A percentile compares a stretch with the other conserved stretches of the same genome.
Evolutionary conservation across 163 green algal species (phyloP).

Genomic region (Chlorella variabilis): DNA sequence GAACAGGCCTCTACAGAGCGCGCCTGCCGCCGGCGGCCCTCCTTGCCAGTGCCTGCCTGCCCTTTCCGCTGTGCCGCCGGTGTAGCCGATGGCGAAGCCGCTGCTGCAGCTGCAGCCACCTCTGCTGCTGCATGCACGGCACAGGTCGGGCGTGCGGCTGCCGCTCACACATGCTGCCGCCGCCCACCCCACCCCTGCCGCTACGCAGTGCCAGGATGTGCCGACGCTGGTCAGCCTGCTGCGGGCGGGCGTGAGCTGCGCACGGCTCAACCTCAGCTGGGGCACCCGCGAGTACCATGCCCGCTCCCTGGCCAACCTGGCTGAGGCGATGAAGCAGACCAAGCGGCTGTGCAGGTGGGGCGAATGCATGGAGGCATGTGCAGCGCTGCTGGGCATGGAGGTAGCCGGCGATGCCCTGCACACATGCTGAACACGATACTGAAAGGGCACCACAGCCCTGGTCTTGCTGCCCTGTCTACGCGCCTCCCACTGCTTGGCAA

Average conservation of each 20-base stretch:
- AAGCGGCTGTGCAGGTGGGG: slow-evolving; percentile 55
- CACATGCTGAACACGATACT: no score
- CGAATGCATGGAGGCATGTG: slow-evolving; percentile 26
- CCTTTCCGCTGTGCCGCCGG: no score
- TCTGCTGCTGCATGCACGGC: not conserved
- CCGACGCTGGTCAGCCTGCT: slow-evolving; percentile 65
- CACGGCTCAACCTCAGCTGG: slow-evolving; percentile 68
- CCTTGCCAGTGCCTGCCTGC: no score
- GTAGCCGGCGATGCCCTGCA: no score
- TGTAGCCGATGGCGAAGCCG: no score
- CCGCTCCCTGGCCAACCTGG: slow-evolving; percentile 74
- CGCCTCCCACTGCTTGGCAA: no score
- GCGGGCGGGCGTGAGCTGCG: slow-evolving; percentile 60
- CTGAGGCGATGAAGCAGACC: slow-evolving; percentile 71
- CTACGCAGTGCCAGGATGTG: slow-evolving; percentile 57
- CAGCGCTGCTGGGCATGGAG: not conserved
- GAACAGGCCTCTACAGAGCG: no score
- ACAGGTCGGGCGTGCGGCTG: not conserved
- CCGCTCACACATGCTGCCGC: no score
- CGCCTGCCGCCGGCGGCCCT: no score
- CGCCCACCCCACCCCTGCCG: not conserved
- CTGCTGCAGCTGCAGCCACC: not conserved
- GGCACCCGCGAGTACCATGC: slow-evolving; percentile 70
- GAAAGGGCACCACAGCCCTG: no score
- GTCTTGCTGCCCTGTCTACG: no score